Conservation (phyloP, 345 rosid species). For the Boechera retrofracta region DNA sequence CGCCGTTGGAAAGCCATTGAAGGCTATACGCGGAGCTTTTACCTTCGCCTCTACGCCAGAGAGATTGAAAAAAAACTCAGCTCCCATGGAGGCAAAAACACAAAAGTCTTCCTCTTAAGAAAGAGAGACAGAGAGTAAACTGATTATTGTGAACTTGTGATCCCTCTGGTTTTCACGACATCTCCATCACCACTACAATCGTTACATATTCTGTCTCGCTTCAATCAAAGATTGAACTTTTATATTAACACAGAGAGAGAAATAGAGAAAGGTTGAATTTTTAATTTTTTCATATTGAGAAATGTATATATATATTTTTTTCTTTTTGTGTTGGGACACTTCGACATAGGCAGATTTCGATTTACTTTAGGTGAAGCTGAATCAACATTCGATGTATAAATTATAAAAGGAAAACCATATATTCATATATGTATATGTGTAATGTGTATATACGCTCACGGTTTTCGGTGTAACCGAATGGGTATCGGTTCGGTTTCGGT, state of each 20-base stretch:
- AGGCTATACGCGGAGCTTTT: conserved; percentile 39
- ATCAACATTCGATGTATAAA: no score
- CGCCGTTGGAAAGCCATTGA: conserved; percentile 77
- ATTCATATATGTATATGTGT: no score
- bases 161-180: conserved; percentile 27
- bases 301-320: neutral
- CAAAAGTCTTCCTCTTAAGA: conserved; percentile 26
- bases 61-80: neutral
- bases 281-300: neutral
- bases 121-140: neutral
- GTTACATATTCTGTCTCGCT: conserved; percentile 12
- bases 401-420: no score
- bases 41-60: conserved; percentile 21
- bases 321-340: conserved; percentile 23
- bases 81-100: conserved; percentile 29
- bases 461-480: no score
- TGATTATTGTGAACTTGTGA: conserved; percentile 9
- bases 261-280: neutral
- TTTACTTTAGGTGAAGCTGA: no score
- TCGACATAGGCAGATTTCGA: neutral
- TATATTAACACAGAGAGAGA: neutral
- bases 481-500: no score
- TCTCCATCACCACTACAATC: conserved; percentile 25
- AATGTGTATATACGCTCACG: no score
- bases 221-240: conserved; percentile 14